phyloP scores from a whole-genome alignment of 1,284 basidiomycete genomes.

The Rugosomyces carneus region DNA sequence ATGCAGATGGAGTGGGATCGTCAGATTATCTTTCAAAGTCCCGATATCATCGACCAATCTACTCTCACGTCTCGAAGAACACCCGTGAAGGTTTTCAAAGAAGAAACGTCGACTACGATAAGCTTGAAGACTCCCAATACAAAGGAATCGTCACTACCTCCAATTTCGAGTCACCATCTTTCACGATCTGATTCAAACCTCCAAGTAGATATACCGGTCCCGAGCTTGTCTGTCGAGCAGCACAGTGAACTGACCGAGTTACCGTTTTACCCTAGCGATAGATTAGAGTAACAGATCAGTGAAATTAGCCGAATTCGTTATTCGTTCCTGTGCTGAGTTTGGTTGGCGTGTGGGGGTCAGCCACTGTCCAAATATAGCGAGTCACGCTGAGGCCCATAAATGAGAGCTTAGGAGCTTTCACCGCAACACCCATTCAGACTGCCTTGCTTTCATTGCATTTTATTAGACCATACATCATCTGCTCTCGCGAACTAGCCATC shows the following conservation, averaged over 20 bases:
- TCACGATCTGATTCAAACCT: background rate
- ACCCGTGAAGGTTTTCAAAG: background rate
- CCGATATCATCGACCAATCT: background rate
- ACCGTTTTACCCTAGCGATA: background rate
- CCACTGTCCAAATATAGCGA: conserved; percentile 12
- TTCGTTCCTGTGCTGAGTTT: no score
- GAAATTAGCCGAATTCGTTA: no score
- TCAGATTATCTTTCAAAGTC: background rate
- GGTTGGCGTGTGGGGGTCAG: no score
- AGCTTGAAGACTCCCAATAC: background rate
- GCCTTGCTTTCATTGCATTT: conserved; percentile 9
- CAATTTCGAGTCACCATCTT: background rate
- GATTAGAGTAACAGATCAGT: background rate
- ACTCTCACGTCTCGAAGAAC: background rate
- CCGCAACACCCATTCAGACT: conserved; percentile 7
- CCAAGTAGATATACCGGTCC: background rate
- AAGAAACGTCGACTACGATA: background rate
- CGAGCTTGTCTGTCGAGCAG: background rate
- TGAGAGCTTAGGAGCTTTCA: conserved; percentile 16
- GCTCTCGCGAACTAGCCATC: conserved; percentile 7
- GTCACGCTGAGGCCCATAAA: conserved; percentile 24
- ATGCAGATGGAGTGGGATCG: background rate
- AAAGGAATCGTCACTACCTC: background rate
- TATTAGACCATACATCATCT: conserved; percentile 8
- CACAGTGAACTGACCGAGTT: background rate